Evolutionary conservation across 2,329 filamentous ascomycete genomes (phyloP).

Genomic region (Trichoderma guizhouense): DNA sequence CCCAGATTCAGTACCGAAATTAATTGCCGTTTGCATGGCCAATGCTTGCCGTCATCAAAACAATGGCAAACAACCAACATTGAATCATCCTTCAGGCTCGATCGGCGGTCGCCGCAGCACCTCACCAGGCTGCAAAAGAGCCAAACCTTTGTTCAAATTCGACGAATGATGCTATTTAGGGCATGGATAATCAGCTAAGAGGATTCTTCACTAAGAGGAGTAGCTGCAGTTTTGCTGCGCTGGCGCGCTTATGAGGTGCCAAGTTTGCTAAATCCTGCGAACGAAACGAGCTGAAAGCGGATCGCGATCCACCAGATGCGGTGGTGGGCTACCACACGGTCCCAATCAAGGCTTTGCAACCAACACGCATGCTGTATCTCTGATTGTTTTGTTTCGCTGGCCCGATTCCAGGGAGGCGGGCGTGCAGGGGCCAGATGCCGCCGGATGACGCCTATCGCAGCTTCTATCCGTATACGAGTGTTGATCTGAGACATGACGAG

Average conservation of each 20-base stretch:
- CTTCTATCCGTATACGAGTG: background rate
- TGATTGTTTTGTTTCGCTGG: background rate
- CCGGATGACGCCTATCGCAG: background rate
- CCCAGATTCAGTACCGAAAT: background rate
- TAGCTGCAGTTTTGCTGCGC: conserved; percentile 3
- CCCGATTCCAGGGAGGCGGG: background rate
- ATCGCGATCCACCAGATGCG: background rate
- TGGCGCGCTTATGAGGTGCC: background rate
- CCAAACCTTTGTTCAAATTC: background rate
- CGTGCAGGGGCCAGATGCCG: background rate
- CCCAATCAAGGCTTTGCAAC: background rate
- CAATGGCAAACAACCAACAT: background rate
- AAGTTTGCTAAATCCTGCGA: background rate
- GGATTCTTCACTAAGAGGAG: background rate
- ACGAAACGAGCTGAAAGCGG: background rate
- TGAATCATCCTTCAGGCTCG: background rate
- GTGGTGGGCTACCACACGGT: background rate
- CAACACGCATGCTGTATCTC: background rate
- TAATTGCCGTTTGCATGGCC: background rate
- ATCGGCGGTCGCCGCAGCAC: background rate
- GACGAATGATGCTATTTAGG: background rate
- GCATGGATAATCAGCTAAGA: background rate
- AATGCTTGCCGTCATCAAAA: background rate
- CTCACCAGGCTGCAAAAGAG: background rate
- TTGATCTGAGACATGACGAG: background rate